Evolutionary conservation across 495 filamentous ascomycete species (phyloP).

Genomic region (Penicillium pulvis): DNA sequence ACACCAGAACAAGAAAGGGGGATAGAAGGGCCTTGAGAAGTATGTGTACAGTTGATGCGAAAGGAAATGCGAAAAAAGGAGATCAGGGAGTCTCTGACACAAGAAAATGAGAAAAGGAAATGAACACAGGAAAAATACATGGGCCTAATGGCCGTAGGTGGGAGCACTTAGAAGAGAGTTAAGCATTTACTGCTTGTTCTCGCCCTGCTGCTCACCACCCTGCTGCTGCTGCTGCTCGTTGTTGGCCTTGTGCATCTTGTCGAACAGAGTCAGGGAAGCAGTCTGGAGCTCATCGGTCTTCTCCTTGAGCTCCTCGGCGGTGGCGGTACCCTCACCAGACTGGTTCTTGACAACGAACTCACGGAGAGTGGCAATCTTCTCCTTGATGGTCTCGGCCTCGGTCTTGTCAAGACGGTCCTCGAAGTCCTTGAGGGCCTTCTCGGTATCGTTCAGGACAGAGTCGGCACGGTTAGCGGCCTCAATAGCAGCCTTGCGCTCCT

Average conservation of each 20-base stretch:
- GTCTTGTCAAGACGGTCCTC: constrained; percentile 95
- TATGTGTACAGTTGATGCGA: constrained; percentile 50
- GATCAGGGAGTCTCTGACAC: constrained; percentile 33
- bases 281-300: constrained; percentile 98
- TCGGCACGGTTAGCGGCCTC: constrained; percentile 97
- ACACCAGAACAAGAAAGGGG: constrained; percentile 39
- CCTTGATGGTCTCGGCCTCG: constrained; percentile 85
- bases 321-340: constrained; percentile 82
- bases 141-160: constrained; percentile 5
- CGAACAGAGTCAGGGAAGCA: constrained; percentile 93
- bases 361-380: constrained; percentile 88
- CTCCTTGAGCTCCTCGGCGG: constrained; percentile 90
- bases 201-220: constrained; percentile 62
- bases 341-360: constrained; percentile 95
- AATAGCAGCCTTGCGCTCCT: constrained; percentile 94
- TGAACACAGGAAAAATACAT: constrained; percentile 26
- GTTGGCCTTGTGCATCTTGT: constrained; percentile 99
- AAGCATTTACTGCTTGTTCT: constrained; percentile 77
- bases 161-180: constrained; percentile 1
- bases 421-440: constrained; percentile 97
- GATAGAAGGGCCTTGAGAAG: constrained; percentile 27
- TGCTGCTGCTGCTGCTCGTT: constrained; percentile 65
- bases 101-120: constrained; percentile 21
- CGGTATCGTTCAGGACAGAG: constrained; percentile 93
- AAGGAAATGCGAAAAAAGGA: constrained; percentile 24